Conservation (phyloP, 805 yeast genomes). For the Candida maris region DNA sequence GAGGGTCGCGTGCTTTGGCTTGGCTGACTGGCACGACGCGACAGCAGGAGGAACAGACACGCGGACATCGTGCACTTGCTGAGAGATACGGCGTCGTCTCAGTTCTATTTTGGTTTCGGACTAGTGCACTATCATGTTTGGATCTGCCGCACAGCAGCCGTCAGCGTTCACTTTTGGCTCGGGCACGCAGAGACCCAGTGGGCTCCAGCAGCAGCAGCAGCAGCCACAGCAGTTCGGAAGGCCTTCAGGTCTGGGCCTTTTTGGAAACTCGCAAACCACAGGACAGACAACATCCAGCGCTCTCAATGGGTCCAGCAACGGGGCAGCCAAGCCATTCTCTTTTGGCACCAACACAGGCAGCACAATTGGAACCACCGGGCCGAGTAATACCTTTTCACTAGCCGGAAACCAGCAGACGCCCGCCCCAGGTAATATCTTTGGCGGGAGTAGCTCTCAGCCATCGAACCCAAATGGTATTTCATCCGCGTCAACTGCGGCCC, state of each 20-base stretch:
- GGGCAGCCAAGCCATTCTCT: constrained; percentile 19
- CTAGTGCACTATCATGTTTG: constrained; percentile 28
- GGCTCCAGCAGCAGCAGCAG: constrained; percentile 3
- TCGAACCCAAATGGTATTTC: constrained; percentile 5
- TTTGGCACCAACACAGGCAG: constrained; percentile 13
- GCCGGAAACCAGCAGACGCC: constrained; percentile 14
- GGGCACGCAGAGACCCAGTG: constrained; percentile 2
- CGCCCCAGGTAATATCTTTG: constrained; percentile 6
- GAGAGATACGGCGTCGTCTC: too few relatives aligned
- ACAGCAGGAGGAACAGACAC: too few relatives aligned
- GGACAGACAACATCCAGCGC: constrained; percentile 19
- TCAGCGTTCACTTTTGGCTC: constrained; percentile 24
- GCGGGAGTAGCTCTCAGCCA: constrained; percentile 12
- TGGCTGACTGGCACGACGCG: too few relatives aligned
- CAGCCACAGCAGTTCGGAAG: constrained; percentile 4
- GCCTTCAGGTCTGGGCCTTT: constrained; percentile 19
- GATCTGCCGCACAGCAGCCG: constrained; percentile 21
- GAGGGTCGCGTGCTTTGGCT: too few relatives aligned
- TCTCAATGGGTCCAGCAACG: constrained; percentile 17
- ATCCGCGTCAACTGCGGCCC: constrained; percentile 2
- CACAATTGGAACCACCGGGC: too few relatives aligned
- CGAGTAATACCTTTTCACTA: constrained; percentile 28
- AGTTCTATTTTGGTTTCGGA: too few relatives aligned
- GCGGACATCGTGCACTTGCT: too few relatives aligned
- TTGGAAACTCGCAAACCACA: constrained; percentile 27